Percentiles rank a stretch among this genome's conserved stretches.
phyloP scores from a whole-genome alignment of 805 yeast species.

The Teunomyces stri region DNA sequence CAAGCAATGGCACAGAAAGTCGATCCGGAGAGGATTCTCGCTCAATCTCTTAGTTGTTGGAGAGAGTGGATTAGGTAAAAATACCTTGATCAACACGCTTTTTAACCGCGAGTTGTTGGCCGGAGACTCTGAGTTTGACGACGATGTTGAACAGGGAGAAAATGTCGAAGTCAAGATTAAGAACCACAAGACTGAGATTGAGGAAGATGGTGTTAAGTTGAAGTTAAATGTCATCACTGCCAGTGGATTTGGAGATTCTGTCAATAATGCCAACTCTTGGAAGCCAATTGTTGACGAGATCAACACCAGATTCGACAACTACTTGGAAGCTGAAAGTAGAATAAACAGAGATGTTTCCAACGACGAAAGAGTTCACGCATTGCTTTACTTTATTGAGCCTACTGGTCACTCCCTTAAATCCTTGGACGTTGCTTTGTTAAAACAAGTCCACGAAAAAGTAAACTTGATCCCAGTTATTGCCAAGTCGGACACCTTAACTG shows the following conservation, averaged over 20 bases:
- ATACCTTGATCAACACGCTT: conserved; percentile 87
- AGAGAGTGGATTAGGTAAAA: conserved; percentile 88
- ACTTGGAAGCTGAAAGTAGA: conserved; percentile 85
- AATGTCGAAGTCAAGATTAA: conserved; percentile 50
- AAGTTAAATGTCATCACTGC: conserved; percentile 82
- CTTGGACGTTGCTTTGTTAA: conserved; percentile 85
- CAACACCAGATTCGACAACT: conserved; percentile 79
- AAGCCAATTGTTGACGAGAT: conserved; percentile 89
- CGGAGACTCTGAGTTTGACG: conserved; percentile 25
- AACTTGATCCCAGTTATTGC: conserved; percentile 94
- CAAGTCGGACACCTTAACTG: conserved; percentile 89
- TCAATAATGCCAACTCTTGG: conserved; percentile 75
- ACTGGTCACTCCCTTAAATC: conserved; percentile 92
- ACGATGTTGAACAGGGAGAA: conserved; percentile 15
- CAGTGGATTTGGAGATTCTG: conserved; percentile 91
- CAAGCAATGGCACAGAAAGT: conserved; percentile 97
- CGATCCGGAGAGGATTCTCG: conserved; percentile 75
- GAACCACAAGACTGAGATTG: conserved; percentile 58
- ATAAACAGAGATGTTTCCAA: conserved; percentile 66
- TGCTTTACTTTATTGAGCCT: conserved; percentile 92
- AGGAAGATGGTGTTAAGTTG: conserved; percentile 90
- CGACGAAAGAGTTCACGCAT: conserved; percentile 90
- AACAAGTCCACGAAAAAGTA: conserved; percentile 82
- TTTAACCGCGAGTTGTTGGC: conserved; percentile 49
- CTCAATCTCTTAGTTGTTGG: conserved; percentile 89